Percentiles rank a stretch among this genome's conserved stretches.
These are phyloP conservation scores for Apiospora hydei DNA, from an alignment of 2,329 filamentous ascomycete species.

Conservation along the genomic window DNA sequence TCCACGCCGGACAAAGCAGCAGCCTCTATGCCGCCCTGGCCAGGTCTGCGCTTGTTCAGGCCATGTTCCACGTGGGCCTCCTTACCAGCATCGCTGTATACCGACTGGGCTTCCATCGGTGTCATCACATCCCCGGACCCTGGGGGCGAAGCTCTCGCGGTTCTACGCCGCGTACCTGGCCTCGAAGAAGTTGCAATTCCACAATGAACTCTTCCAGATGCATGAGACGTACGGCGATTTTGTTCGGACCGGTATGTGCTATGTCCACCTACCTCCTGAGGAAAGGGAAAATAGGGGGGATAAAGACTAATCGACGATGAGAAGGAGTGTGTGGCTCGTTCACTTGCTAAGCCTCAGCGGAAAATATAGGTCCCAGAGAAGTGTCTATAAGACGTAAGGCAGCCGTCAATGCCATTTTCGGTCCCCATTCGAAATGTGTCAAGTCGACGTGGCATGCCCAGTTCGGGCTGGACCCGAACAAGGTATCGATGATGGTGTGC, in stretches of 20 bases:
- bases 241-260: constrained; percentile 35
- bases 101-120: constrained; percentile 48
- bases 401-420: constrained; percentile 43
- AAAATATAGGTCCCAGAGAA: constrained; percentile 40
- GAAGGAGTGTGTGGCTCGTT: background rate
- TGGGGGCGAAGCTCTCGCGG: constrained; percentile 47
- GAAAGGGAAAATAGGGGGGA: too few relatives aligned
- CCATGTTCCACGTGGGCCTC: constrained; percentile 29
- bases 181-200: constrained; percentile 59
- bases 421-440: constrained; percentile 44
- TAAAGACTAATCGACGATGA: background rate
- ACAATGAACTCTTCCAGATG: constrained; percentile 54
- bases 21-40: background rate
- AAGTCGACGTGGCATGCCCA: constrained; percentile 52
- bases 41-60: background rate
- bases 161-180: constrained; percentile 57
- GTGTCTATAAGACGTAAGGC: constrained; percentile 39
- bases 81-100: constrained; percentile 45
- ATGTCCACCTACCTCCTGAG: background rate
- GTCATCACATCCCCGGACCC: constrained; percentile 51
- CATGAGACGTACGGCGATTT: constrained; percentile 61
- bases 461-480: constrained; percentile 35
- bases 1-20: background rate
- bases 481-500: constrained; percentile 46
- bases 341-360: background rate